phyloP scores from a whole-genome alignment of 805 yeast genomes.

The Wickerhamiella siamensis region DNA sequence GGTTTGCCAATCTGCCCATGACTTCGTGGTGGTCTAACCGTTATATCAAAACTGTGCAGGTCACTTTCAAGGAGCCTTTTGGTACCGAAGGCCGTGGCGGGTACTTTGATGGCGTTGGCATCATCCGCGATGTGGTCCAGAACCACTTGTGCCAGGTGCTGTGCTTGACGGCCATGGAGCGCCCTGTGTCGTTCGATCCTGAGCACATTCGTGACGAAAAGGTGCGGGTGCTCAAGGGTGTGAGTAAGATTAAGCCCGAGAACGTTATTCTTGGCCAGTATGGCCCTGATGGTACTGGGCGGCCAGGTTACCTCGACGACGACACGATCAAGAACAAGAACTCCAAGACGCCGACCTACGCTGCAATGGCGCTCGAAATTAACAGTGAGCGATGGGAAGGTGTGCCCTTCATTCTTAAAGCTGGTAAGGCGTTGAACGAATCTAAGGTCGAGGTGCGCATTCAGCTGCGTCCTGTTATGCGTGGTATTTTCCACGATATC shows the following conservation, averaged over 20 bases:
- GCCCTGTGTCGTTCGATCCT: conserved; percentile 82
- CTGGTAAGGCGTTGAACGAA: conserved; percentile 94
- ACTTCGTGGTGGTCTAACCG: conserved; percentile 81
- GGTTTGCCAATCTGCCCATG: conserved; percentile 83
- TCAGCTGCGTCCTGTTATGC: conserved; percentile 76
- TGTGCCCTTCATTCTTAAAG: conserved; percentile 88
- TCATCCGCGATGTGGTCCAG: conserved; percentile 96
- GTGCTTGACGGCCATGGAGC: conserved; percentile 86
- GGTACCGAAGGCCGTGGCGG: conserved; percentile 99
- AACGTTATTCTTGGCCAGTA: conserved; percentile 83
- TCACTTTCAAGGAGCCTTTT: conserved; percentile 92
- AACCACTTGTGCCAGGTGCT: conserved; percentile 89
- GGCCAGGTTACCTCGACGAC: conserved; percentile 87
- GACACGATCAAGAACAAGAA: conserved; percentile 60
- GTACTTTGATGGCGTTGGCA: conserved; percentile 88
- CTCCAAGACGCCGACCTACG: conserved; percentile 84
- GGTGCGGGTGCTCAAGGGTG: conserved; percentile 77
- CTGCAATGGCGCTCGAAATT: conserved; percentile 67
- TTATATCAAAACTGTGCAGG: conserved; percentile 66
- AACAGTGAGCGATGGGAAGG: conserved; percentile 97
- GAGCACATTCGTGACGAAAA: conserved; percentile 94
- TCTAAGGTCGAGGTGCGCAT: conserved; percentile 90
- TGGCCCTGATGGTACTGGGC: conserved; percentile 57
- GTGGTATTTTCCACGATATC: conserved; percentile 66
- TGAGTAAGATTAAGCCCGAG: conserved; percentile 47